phyloP scores from a whole-genome alignment of 2,329 filamentous ascomycete species.

The Akanthomyces uredinophilus region DNA sequence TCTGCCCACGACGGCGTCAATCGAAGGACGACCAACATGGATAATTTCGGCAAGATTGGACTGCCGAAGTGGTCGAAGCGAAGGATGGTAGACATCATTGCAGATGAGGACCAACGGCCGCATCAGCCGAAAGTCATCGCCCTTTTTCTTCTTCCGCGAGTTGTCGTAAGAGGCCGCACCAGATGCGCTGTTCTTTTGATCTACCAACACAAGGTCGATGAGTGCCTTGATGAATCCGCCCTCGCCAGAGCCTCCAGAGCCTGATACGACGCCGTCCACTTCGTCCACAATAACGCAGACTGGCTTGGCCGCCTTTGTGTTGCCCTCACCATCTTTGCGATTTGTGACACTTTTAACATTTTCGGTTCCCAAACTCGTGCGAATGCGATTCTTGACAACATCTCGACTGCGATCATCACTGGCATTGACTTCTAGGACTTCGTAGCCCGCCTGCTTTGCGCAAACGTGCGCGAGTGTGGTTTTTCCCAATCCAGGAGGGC shows the following conservation, averaged over 20 bases:
- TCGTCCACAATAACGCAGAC: constrained; percentile 95
- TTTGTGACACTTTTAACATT: constrained; percentile 76
- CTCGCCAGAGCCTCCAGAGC: constrained; percentile 71
- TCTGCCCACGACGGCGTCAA: constrained; percentile 78
- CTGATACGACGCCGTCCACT: constrained; percentile 87
- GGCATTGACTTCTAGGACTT: constrained; percentile 95
- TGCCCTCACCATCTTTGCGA: constrained; percentile 46
- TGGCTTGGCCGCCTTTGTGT: constrained; percentile 71
- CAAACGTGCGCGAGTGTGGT: constrained; percentile 96
- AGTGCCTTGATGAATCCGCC: constrained; percentile 93
- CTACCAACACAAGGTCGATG: constrained; percentile 80
- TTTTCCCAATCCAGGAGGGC: constrained; percentile 89
- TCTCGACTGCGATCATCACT: constrained; percentile 88
- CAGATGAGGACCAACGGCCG: constrained; percentile 90
- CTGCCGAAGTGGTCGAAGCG: constrained; percentile 79
- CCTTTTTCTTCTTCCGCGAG: constrained; percentile 59
- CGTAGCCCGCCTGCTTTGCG: constrained; percentile 90
- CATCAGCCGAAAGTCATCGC: constrained; percentile 80
- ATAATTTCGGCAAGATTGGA: constrained; percentile 83
- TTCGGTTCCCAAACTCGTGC: constrained; percentile 88
- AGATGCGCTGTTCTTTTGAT: constrained; percentile 66
- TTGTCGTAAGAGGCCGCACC: constrained; percentile 22
- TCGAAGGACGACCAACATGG: constrained; percentile 79
- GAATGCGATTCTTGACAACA: constrained; percentile 85
- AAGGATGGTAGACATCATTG: constrained; percentile 93